A percentile compares a stretch with the other conserved stretches of the same genome.
Evolutionary conservation across 495 filamentous ascomycete species (phyloP).

Genomic region (Lophiotrema nucula): DNA sequence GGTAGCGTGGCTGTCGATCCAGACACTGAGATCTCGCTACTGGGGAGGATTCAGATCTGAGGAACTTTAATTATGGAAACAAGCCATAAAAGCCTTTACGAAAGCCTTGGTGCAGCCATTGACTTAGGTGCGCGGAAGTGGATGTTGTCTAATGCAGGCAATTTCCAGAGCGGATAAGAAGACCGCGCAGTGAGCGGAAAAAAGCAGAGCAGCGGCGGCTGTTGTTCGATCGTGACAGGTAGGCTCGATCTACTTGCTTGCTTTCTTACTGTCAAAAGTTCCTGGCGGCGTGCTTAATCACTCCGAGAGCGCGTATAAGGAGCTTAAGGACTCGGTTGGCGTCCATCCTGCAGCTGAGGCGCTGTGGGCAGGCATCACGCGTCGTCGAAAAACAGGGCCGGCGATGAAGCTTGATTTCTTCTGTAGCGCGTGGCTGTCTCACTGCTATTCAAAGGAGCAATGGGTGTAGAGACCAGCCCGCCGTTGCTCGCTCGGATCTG

Average conservation of each 20-base stretch:
- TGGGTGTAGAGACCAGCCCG: slow-evolving; percentile 12
- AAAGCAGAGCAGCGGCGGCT: not conserved
- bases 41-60: not conserved
- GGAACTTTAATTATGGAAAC: not conserved
- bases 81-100: not conserved
- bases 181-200: not conserved
- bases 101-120: not conserved
- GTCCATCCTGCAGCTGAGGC: slow-evolving; percentile 18
- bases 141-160: not conserved
- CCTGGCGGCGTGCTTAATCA: not conserved
- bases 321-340: slow-evolving; percentile 23
- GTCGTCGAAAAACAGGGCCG: slow-evolving; percentile 7
- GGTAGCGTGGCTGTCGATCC: too few species aligned
- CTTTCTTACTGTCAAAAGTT: not conserved
- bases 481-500: slow-evolving; percentile 7
- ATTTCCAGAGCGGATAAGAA: not conserved
- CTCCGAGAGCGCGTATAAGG: not conserved
- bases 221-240: not conserved
- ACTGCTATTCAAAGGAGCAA: not conserved
- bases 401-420: not conserved
- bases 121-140: not conserved
- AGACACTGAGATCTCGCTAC: not conserved
- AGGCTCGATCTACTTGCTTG: not conserved
- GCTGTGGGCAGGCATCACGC: slow-evolving; percentile 13
- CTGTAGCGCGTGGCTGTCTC: not conserved